phyloP scores from a whole-genome alignment of 2,329 filamentous ascomycete genomes.

The Claviceps digitariae region DNA sequence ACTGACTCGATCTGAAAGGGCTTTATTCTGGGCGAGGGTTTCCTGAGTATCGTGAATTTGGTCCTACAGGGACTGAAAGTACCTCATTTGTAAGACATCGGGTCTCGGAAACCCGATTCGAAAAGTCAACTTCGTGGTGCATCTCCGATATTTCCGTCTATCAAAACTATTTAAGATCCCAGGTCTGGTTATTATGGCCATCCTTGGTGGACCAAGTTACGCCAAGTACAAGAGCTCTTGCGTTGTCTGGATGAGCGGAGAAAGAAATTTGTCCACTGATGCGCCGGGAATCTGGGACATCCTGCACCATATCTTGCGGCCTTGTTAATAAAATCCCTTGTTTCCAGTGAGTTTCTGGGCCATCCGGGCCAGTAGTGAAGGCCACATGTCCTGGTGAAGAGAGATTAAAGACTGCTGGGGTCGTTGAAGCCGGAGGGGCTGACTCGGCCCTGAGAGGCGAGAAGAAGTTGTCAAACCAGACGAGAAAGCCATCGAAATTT shows the following conservation, averaged over 20 bases:
- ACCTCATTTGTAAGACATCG: constrained; percentile 47
- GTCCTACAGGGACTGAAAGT: constrained; percentile 63
- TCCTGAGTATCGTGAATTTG: constrained; percentile 84
- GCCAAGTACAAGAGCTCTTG: constrained; percentile 52
- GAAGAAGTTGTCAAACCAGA: constrained; percentile 96
- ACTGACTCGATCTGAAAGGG: constrained; percentile 36
- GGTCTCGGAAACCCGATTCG: neutral
- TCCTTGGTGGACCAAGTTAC: constrained; percentile 44
- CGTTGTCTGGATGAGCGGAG: constrained; percentile 53
- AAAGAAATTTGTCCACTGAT: constrained; percentile 59
- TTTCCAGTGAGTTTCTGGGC: constrained; percentile 77
- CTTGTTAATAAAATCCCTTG: constrained; percentile 66
- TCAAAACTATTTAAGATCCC: constrained; percentile 30
- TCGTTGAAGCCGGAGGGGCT: constrained; percentile 36
- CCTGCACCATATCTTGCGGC: constrained; percentile 31
- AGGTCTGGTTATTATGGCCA: constrained; percentile 32
- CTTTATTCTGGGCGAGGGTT: constrained; percentile 82
- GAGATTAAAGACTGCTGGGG: constrained; percentile 48
- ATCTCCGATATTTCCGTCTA: neutral
- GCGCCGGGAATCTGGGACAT: constrained; percentile 38
- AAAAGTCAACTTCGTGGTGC: neutral
- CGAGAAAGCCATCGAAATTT: constrained; percentile 68
- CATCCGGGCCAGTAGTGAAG: constrained; percentile 75
- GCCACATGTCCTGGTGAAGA: constrained; percentile 50
- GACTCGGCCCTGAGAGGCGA: constrained; percentile 43